Percentiles rank a stretch among this genome's conserved stretches.
phyloP scores from a whole-genome alignment of 371 early-diverging fungal species.

The Rhizopus delemar region DNA sequence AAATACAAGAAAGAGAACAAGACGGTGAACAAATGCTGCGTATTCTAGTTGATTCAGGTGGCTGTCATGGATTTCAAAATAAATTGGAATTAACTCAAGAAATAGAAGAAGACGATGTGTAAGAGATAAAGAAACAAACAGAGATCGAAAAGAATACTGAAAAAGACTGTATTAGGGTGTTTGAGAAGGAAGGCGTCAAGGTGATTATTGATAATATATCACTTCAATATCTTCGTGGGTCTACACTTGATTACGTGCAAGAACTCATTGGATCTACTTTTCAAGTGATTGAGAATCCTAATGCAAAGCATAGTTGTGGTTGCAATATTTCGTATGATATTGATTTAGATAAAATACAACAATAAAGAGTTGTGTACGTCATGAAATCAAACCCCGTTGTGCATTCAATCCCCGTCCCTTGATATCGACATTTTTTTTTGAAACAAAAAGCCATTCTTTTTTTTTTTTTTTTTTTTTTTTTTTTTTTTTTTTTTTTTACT shows the following conservation, averaged over 20 bases:
- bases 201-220: constrained; percentile 84
- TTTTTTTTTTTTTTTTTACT: no score
- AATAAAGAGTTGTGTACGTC: background rate
- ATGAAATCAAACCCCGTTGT: background rate
- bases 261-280: constrained; percentile 94
- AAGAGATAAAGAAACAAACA: constrained; percentile 8
- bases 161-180: constrained; percentile 44
- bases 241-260: constrained; percentile 86
- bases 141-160: background rate
- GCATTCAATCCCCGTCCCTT: background rate
- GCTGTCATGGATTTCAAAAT: constrained; percentile 96
- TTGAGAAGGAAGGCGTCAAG: constrained; percentile 81
- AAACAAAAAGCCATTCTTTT: background rate
- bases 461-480: no score
- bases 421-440: background rate
- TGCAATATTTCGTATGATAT: constrained; percentile 73
- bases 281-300: constrained; percentile 86
- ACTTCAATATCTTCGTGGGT: constrained; percentile 84
- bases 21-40: constrained; percentile 67
- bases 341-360: constrained; percentile 43
- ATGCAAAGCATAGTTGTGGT: constrained; percentile 90
- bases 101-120: constrained; percentile 77
- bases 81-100: constrained; percentile 80
- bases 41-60: constrained; percentile 90
- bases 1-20: constrained; percentile 61